These are phyloP conservation scores for Plectranthus barbatus DNA, from an alignment of 257 asterid species.

Conservation along the genomic window DNA sequence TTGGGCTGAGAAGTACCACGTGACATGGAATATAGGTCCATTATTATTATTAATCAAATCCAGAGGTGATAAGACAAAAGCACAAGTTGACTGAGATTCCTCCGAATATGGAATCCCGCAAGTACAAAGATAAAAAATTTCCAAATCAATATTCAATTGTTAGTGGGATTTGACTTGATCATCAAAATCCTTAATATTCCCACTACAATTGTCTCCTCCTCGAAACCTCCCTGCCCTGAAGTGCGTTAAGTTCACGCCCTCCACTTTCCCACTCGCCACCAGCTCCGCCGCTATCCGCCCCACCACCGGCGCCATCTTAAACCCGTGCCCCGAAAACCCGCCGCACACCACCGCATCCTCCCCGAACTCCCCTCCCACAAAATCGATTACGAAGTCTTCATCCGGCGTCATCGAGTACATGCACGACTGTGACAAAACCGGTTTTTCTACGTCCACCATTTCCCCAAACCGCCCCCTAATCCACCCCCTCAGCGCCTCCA, in stretches of 20 bases:
- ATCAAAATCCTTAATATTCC: conserved; percentile 52
- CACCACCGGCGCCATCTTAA: conserved; percentile 86
- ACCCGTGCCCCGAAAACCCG: conserved; percentile 94
- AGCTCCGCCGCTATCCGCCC: conserved; percentile 69
- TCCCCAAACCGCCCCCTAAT: conserved; percentile 42
- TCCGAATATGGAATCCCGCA: not conserved
- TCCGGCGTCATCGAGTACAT: conserved; percentile 95
- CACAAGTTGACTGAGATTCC: not conserved
- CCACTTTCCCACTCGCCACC: conserved; percentile 32
- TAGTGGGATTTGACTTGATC: conserved; percentile 41
- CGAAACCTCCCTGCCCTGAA: conserved; percentile 53
- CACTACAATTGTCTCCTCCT: conserved; percentile 23
- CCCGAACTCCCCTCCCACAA: conserved; percentile 70
- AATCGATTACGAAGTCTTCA: conserved; percentile 78
- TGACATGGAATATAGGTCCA: no score
- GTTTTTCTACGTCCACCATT: conserved; percentile 31
- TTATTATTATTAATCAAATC: no score
- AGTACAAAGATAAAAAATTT: no score
- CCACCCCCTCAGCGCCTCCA: conserved; percentile 38
- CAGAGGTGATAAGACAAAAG: not conserved
- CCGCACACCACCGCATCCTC: conserved; percentile 64
- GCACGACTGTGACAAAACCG: conserved; percentile 64
- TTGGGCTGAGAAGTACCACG: no score
- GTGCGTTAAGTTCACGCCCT: conserved; percentile 38
- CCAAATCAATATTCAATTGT: not conserved